Evolutionary conservation across 2,329 filamentous ascomycete genomes (phyloP), one percentile per base, ranked within the genome.

Genomic region (Trichoderma pleuroti): DNA sequence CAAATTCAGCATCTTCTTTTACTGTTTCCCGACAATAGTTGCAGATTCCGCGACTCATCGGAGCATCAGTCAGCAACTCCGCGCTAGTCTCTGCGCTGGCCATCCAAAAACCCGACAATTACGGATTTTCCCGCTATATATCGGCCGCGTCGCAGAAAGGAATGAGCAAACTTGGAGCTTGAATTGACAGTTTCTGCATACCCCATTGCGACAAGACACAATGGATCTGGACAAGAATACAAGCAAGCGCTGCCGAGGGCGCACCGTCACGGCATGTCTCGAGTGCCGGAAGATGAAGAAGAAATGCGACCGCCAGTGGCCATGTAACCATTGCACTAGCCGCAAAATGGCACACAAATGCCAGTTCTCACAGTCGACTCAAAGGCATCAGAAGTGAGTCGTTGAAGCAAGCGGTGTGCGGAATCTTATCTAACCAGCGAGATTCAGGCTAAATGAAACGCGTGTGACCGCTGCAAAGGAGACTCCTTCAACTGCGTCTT

Each of bases 211-310:
- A 42, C 52, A 36, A 24, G 7, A 21, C 36, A 32, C 26, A 30
- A 66, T 66, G 63, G 26, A 67, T 18, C 18, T 46, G 9, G 49
- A 56, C 5, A 30, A 46, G 64, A 21, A 16, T 3, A 46, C 26
- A 34, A 59, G 8, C 64, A 67, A 46, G 36, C 52, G 64, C 36
- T 42, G 34, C 9, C 52, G 64, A 57, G 64, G 52, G 3, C 64
- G 64, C 16, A 67, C 34, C 3, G 34, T 67, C 18, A 67, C 64
- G 3, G 64, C 64, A 26, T 67, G 64, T 28, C 36, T 59, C 34
- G 64, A 67, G 32, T 67, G 64, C 36, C 64, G 64, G 14, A 67
- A 67, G 26, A 59, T 56, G 64, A 67, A 67, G 49, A 67, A 67
- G 64, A 67, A 67, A 28, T 67, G 64, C 21, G 52, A 67, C n/a